These are phyloP conservation scores for Floccularia luteovirens DNA, from an alignment of 768 basidiomycete species.

Conservation along the genomic window DNA sequence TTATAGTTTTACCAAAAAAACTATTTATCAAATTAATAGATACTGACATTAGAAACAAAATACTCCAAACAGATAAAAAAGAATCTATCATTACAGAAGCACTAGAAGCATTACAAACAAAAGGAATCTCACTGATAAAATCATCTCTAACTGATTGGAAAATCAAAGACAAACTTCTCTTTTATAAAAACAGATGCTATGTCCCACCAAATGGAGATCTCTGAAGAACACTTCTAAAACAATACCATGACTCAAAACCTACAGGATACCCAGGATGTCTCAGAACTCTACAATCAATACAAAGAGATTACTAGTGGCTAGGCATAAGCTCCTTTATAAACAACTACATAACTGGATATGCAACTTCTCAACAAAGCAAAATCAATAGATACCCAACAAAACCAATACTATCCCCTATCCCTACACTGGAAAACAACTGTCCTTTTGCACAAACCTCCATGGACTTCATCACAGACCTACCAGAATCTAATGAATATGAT, in stretches of 20 bases:
- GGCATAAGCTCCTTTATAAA: not conserved
- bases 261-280: not conserved
- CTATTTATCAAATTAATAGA: constrained; percentile 9
- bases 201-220: not conserved
- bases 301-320: not conserved
- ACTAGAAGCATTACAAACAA: not conserved
- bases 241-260: not conserved
- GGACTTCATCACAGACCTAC: constrained; percentile 14
- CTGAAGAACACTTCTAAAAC: not conserved
- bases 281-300: not conserved
- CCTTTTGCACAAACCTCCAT: constrained; percentile 8
- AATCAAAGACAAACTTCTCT: constrained; percentile 1
- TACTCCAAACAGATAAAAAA: not conserved
- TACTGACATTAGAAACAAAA: constrained; percentile 2
- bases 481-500: constrained; percentile 7
- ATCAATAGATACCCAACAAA: constrained; percentile 6
- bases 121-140: not conserved
- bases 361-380: constrained; percentile 8
- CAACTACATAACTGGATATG: constrained; percentile 7
- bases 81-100: not conserved
- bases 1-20: constrained; percentile 6
- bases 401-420: constrained; percentile 5
- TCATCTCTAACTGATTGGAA: constrained; percentile 5
- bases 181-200: not conserved
- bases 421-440: not conserved